Conservation (phyloP, 139 green algal species). For the Closterium sp. region DNA sequence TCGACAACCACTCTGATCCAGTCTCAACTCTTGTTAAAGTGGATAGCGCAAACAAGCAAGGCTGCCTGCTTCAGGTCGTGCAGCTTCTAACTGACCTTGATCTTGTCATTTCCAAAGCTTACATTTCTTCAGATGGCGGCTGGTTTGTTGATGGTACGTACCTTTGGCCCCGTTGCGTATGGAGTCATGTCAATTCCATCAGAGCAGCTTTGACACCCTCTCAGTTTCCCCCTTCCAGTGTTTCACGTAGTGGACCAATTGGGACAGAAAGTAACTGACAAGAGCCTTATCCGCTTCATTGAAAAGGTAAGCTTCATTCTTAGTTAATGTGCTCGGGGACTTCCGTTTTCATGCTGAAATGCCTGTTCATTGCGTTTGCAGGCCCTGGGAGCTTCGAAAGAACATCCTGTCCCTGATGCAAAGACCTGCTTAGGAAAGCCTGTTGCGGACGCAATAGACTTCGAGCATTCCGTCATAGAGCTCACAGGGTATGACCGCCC, state of each 20-base stretch:
- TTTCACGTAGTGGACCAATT: slow-evolving; percentile 82
- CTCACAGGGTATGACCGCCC: slow-evolving; percentile 75
- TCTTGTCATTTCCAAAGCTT: slow-evolving; percentile 74
- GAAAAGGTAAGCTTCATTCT: slow-evolving; percentile 17
- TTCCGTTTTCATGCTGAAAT: neutral
- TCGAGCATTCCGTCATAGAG: slow-evolving; percentile 80
- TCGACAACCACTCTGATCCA: slow-evolving; percentile 37
- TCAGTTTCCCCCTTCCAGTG: slow-evolving; percentile 61
- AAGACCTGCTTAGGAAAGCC: slow-evolving; percentile 44
- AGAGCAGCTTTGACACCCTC: neutral
- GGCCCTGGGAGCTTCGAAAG: slow-evolving; percentile 54
- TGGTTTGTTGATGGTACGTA: slow-evolving; percentile 91
- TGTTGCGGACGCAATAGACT: slow-evolving; percentile 49
- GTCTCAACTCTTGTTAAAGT: slow-evolving; percentile 56
- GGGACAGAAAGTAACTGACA: slow-evolving; percentile 67
- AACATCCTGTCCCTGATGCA: slow-evolving; percentile 26
- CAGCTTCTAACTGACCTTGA: slow-evolving; percentile 91
- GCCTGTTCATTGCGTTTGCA: slow-evolving; percentile 15
- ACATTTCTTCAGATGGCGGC: slow-evolving; percentile 86
- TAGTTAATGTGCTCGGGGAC: neutral
- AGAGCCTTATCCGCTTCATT: slow-evolving; percentile 38
- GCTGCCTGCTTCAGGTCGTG: slow-evolving; percentile 94
- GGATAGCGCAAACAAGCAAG: slow-evolving; percentile 90
- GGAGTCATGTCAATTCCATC: neutral
- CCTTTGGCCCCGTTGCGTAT: neutral